Conservation (phyloP, 2,329 filamentous ascomycete species). For the Onygena corvina region DNA sequence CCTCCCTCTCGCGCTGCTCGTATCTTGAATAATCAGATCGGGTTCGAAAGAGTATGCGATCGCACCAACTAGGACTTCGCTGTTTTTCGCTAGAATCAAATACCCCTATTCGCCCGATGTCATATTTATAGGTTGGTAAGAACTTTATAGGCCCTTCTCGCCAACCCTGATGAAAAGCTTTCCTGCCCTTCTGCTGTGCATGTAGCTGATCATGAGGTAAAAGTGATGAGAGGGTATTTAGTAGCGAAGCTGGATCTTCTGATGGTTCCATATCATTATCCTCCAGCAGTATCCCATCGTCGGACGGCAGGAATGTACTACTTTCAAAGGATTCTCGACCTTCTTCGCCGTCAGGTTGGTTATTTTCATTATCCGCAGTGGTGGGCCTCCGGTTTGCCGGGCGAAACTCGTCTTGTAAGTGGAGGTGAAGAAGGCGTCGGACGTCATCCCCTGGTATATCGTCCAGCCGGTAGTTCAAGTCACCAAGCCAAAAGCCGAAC, state of each 20-base stretch:
- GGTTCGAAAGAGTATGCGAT: conserved; percentile 79
- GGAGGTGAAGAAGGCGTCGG: conserved; percentile 66
- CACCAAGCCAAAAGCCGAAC: conserved; percentile 91
- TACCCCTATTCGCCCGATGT: conserved; percentile 78
- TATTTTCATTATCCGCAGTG: conserved; percentile 12
- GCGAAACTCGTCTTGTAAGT: conserved; percentile 31
- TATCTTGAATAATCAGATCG: conserved; percentile 56
- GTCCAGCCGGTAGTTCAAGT: conserved; percentile 87
- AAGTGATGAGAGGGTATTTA: conserved; percentile 76
- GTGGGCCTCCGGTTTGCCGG: conserved; percentile 4
- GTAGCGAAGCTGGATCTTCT: conserved; percentile 71
- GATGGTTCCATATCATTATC: conserved; percentile 59
- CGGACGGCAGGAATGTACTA: conserved; percentile 8
- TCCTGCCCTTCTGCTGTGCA: conserved; percentile 59
- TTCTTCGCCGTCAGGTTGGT: conserved; percentile 8
- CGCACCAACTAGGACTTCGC: conserved; percentile 89
- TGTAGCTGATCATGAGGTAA: conserved; percentile 80
- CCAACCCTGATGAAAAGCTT: conserved; percentile 85
- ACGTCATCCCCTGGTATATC: conserved; percentile 85
- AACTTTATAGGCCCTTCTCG: conserved; percentile 78
- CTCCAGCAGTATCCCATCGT: conserved; percentile 13
- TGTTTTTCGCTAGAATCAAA: conserved; percentile 96
- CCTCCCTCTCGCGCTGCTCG: conserved; percentile 51
- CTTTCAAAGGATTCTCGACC: conserved; percentile 9
- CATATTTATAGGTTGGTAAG: conserved; percentile 93